Evolutionary conservation across 371 early-diverging fungal genomes (phyloP), one percentile per base, ranked within the genome.

Genomic region (Syncephalis fuscata): DNA sequence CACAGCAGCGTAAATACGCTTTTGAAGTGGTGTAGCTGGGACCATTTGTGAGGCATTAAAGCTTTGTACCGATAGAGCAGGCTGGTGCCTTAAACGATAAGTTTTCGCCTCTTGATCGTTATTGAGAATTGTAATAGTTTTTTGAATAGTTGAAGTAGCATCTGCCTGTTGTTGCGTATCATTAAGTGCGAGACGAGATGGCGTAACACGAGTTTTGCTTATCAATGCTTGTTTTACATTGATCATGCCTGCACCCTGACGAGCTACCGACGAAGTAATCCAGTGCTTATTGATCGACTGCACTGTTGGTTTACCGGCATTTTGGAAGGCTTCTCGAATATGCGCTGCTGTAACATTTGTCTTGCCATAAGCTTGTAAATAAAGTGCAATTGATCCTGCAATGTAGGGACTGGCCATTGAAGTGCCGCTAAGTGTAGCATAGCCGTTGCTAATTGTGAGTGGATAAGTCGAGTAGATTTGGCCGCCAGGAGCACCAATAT

Each of bases 171-270:
- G 41, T 5, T 19, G 7, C 8, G 68, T 59, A 57, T 80, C 78
- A 49, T 80, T 76, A 19, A 88, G 57, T 17, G 76, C 70, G 23
- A 81, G 55, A 44, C 63, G 66, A 11, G 78, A 66, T 2, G 89
- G 89, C 0, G 53, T 36, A 21, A 85, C 60, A 1, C 71, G 67
- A 25, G 66, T 64, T 1, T 78, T 49, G 15, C 39, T 52, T 85
- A 57, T n/a, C 45, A 85, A 45, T 2, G 87, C 75, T 40, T 68
- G 56, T 51, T 67, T 64, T 19, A 71, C 62, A 60, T 86, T 67
- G 45, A 88, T 66, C 8, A 86, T 56, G n/a, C 89, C 89, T 25
- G 76, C 66, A 3, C 89, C 89, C 56, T 85, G 80, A 47, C 63
- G 63, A 39, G 71, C 70, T 3, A 68, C 89, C 87, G 26, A 75